Conservation (phyloP, 306 rosid species). For the Pyrus pyrifolia region DNA sequence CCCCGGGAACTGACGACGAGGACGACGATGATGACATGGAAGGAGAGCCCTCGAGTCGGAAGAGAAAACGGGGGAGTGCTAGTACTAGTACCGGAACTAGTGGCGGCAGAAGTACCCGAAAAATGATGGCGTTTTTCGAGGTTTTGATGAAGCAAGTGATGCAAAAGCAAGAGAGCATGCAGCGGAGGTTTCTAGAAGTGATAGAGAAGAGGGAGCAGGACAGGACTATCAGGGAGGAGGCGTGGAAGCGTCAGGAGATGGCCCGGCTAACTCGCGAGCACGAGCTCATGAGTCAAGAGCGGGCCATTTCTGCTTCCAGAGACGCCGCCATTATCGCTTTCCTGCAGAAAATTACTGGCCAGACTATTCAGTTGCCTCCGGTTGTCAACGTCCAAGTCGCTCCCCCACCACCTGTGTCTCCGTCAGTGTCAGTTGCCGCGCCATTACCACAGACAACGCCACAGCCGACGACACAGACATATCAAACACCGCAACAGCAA, state of each 20-base stretch:
- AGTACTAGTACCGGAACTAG: neutral
- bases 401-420: constrained; percentile 13
- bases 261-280: constrained; percentile 30
- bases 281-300: constrained; percentile 31
- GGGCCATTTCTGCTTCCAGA: constrained; percentile 31
- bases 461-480: neutral
- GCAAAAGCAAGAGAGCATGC: constrained; percentile 43
- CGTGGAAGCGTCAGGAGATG: constrained; percentile 42
- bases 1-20: constrained; percentile 20
- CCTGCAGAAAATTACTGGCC: constrained; percentile 41
- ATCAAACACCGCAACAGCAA: neutral
- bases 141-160: constrained; percentile 40
- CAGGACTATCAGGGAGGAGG: constrained; percentile 38
- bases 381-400: neutral
- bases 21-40: constrained; percentile 16
- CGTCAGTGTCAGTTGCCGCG: neutral
- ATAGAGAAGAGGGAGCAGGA: constrained; percentile 42
- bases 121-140: constrained; percentile 45
- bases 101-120: constrained; percentile 7
- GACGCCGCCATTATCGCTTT: constrained; percentile 40
- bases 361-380: constrained; percentile 31
- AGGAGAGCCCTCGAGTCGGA: constrained; percentile 27
- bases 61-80: constrained; percentile 20
- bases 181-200: constrained; percentile 37
- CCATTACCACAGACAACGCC: neutral